These are phyloP conservation scores for Thinopyrum elongatum DNA, from an alignment of 176 grass and related monocot species.

Conservation along the genomic window DNA sequence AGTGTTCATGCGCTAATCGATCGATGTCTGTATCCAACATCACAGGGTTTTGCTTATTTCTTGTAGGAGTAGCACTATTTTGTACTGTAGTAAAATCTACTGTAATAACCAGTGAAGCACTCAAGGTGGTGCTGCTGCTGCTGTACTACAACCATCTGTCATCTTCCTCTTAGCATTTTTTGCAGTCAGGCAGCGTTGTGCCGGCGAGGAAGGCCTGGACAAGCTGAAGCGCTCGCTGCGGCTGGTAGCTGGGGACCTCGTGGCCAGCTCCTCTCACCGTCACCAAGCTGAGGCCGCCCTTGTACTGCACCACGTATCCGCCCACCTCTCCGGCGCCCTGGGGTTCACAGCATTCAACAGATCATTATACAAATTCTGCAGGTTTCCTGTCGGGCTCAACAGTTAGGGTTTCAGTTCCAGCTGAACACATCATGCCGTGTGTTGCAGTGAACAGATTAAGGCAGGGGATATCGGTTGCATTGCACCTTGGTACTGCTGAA, in stretches of 20 bases:
- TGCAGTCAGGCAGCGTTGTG: constrained; percentile 45
- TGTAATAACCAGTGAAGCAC: no score
- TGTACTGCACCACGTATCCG: constrained; percentile 52
- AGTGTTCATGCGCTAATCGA: neutral
- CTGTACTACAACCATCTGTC: no score
- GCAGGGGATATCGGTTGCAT: no score
- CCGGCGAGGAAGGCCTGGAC: constrained; percentile 48
- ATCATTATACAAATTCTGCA: neutral
- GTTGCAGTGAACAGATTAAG: no score
- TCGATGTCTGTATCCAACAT: neutral
- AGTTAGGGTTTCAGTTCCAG: no score
- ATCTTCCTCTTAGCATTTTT: neutral
- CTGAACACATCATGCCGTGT: no score
- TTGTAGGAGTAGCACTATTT: neutral
- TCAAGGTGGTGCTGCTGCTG: no score
- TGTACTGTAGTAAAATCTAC: neutral
- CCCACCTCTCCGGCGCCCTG: constrained; percentile 61
- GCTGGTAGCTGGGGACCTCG: constrained; percentile 74
- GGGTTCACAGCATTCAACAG: neutral
- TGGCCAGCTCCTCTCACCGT: constrained; percentile 88
- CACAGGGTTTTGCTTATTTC: neutral
- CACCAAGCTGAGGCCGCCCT: constrained; percentile 61
- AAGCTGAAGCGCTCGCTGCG: constrained; percentile 46
- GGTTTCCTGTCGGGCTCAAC: no score
- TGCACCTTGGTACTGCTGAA: constrained; percentile 47